These are phyloP conservation scores for Agrostemma githago DNA, from an alignment of 148 eudicot species.

Conservation along the genomic window DNA sequence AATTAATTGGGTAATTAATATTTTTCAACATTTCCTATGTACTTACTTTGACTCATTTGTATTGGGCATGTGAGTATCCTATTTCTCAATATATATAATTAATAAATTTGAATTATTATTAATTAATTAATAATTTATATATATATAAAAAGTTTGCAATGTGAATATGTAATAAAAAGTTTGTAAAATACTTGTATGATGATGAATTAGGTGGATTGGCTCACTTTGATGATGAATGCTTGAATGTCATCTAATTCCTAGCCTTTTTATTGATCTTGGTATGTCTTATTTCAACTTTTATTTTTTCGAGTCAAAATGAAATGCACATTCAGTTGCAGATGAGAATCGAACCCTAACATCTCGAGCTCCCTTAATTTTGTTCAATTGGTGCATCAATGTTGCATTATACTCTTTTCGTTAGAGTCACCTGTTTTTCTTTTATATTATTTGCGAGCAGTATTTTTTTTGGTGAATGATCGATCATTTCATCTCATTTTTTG, in stretches of 20 bases:
- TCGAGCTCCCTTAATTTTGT: background rate
- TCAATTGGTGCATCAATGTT: background rate
- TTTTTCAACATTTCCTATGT: conserved; percentile 26
- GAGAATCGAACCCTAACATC: too few species aligned
- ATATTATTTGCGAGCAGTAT: too few species aligned
- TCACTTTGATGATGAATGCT: background rate
- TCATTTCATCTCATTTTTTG: too few species aligned
- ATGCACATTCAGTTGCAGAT: too few species aligned
- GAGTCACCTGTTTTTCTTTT: too few species aligned
- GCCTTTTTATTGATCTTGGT: conserved; percentile 11
- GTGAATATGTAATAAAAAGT: background rate
- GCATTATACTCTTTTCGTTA: too few species aligned
- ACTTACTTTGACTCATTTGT: conserved; percentile 19
- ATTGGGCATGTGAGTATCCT: conserved; percentile 16
- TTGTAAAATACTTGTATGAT: background rate
- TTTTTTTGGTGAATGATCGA: too few species aligned
- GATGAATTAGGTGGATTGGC: background rate
- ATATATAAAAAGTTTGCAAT: background rate
- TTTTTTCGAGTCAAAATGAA: too few species aligned
- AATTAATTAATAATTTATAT: too few species aligned
- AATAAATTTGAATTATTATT: too few species aligned
- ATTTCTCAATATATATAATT: too few species aligned
- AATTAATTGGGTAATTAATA: conserved; percentile 16
- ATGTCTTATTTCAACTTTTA: conserved; percentile 10
- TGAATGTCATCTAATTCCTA: conserved; percentile 12